phyloP scores from a whole-genome alignment of 2,329 filamentous ascomycete species.

The Sclerotinia subarctica region DNA sequence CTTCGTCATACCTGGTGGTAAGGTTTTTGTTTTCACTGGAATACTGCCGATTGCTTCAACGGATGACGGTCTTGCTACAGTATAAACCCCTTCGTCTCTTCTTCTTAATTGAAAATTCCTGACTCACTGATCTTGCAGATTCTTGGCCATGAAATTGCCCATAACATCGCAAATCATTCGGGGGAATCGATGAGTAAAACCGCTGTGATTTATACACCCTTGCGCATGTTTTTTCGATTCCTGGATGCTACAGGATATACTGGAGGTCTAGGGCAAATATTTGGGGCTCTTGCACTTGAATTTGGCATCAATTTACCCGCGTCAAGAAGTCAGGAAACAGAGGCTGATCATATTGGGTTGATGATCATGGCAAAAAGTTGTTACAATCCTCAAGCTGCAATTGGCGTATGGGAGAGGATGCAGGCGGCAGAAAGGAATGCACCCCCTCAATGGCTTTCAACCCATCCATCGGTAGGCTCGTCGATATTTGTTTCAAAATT shows the following conservation, averaged over 20 bases:
- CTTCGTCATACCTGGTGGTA: constrained; percentile 74
- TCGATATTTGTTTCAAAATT: neutral
- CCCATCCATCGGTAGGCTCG: constrained; percentile 65
- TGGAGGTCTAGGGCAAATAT: constrained; percentile 28
- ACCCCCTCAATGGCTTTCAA: constrained; percentile 69
- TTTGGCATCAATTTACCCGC: constrained; percentile 66
- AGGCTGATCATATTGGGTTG: constrained; percentile 77
- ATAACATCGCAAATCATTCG: constrained; percentile 67
- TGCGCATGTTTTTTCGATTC: constrained; percentile 40
- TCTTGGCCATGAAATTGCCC: constrained; percentile 76
- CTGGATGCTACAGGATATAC: constrained; percentile 35
- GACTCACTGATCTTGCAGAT: constrained; percentile 61
- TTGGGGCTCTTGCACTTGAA: constrained; percentile 44
- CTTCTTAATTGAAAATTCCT: neutral
- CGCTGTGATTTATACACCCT: constrained; percentile 40
- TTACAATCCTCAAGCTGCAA: constrained; percentile 66
- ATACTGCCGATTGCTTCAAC: constrained; percentile 64
- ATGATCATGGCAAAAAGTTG: constrained; percentile 82
- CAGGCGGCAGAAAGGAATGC: constrained; percentile 50
- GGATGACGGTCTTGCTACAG: constrained; percentile 67
- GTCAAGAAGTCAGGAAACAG: constrained; percentile 67
- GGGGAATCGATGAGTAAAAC: constrained; percentile 56
- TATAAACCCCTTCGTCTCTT: neutral
- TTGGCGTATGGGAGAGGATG: constrained; percentile 67
- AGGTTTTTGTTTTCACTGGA: constrained; percentile 76